phyloP scores from a whole-genome alignment of 768 basidiomycete species.

The Naganishia antarctica region DNA sequence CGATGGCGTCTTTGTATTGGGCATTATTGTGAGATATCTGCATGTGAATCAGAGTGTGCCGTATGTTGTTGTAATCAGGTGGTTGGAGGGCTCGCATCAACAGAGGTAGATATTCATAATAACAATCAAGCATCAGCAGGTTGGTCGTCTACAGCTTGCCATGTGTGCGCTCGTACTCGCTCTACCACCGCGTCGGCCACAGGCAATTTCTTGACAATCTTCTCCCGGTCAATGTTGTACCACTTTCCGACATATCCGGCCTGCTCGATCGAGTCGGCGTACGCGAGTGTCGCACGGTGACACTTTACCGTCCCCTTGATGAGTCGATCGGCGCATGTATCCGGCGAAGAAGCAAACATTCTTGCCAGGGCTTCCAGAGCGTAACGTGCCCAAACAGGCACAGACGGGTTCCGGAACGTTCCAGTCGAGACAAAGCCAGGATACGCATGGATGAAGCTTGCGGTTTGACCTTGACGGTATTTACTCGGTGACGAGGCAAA shows the following conservation, averaged over 20 bases:
- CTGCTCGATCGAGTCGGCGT: not conserved
- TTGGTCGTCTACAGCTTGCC: not conserved
- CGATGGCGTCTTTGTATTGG: too few species aligned
- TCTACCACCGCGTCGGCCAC: not conserved
- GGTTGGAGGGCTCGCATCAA: too few species aligned
- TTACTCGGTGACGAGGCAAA: slow-evolving; percentile 12
- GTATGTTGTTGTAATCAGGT: too few species aligned
- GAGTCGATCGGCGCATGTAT: not conserved
- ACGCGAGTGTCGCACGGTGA: not conserved
- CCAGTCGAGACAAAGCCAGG: slow-evolving; percentile 24
- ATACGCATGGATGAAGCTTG: slow-evolving; percentile 25
- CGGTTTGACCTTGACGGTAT: not conserved
- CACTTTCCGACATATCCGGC: not conserved
- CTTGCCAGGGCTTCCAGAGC: not conserved
- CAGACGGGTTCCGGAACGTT: not conserved
- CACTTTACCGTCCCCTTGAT: slow-evolving; percentile 1
- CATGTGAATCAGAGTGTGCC: too few species aligned
- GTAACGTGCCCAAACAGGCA: not conserved
- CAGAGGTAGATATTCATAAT: too few species aligned
- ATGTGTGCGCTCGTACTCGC: not conserved
- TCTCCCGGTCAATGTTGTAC: not conserved
- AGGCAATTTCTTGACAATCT: not conserved
- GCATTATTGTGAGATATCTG: too few species aligned
- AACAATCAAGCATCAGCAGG: not conserved
- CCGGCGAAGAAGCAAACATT: not conserved